phyloP scores from a whole-genome alignment of 2,329 filamentous ascomycete genomes.

The Didymella pinodella region DNA sequence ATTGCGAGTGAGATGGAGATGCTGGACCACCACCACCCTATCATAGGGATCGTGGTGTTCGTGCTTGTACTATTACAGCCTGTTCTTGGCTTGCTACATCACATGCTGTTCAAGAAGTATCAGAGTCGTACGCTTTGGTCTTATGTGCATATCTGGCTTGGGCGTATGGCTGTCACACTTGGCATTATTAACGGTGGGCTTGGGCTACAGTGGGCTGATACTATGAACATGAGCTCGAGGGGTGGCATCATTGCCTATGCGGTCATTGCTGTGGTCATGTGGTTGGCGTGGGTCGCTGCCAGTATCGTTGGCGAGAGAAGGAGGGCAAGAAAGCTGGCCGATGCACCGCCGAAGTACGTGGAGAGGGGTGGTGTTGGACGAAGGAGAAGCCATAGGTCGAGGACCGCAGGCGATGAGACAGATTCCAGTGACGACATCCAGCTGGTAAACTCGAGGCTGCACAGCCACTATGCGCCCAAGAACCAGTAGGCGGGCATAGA shows the following conservation, averaged over 20 bases:
- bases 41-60: conserved; percentile 64
- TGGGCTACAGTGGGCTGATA: conserved; percentile 58
- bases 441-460: conserved; percentile 6
- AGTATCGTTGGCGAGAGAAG: conserved; percentile 40
- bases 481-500: conserved; percentile 7
- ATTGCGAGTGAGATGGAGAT: conserved; percentile 53
- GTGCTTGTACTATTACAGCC: conserved; percentile 63
- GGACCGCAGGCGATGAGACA: conserved; percentile 1
- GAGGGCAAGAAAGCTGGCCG: conserved; percentile 19
- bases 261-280: conserved; percentile 60
- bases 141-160: conserved; percentile 63
- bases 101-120: conserved; percentile 59
- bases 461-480: conserved; percentile 35
- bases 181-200: conserved; percentile 67
- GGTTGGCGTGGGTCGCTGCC: conserved; percentile 43
- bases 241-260: conserved; percentile 57
- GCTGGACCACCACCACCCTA: conserved; percentile 56
- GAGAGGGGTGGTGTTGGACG: not conserved
- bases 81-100: conserved; percentile 60
- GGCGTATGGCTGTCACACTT: conserved; percentile 59
- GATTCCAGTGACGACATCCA: conserved; percentile 10
- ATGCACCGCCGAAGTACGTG: conserved; percentile 29
- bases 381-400: not conserved
- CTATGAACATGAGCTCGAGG: conserved; percentile 44
- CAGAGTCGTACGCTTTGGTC: conserved; percentile 57